These are phyloP conservation scores for Raffaelea albimanens DNA, from an alignment of 2,329 filamentous ascomycete species.

Conservation along the genomic window DNA sequence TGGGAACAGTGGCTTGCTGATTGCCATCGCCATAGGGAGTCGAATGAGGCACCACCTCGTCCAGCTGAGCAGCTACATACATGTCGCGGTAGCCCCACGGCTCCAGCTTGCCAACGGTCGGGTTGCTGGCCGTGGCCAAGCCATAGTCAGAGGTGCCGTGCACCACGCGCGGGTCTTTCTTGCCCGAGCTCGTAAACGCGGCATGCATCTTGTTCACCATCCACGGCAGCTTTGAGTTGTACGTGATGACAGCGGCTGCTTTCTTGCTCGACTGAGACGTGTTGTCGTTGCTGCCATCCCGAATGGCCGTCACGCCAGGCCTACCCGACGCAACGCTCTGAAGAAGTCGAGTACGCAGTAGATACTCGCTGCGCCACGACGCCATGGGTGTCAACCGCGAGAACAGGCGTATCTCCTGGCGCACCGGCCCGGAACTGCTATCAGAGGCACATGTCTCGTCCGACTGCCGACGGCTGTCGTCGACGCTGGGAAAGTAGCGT, in stretches of 20 bases:
- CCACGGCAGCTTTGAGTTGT: slow-evolving; percentile 74
- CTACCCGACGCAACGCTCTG: slow-evolving; percentile 76
- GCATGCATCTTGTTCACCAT: slow-evolving; percentile 74
- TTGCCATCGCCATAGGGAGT: slow-evolving; percentile 69
- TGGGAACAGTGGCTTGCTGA: slow-evolving; percentile 69
- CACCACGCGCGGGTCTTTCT: slow-evolving; percentile 68
- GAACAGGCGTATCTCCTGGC: slow-evolving; percentile 70
- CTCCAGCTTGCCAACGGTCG: slow-evolving; percentile 64
- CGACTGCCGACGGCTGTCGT: slow-evolving; percentile 18
- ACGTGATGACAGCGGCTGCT: slow-evolving; percentile 67
- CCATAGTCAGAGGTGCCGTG: slow-evolving; percentile 76
- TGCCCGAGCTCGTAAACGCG: slow-evolving; percentile 51
- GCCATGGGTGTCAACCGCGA: slow-evolving; percentile 70
- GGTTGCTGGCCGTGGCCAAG: slow-evolving; percentile 72
- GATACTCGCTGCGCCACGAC: slow-evolving; percentile 96
- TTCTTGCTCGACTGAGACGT: slow-evolving; percentile 48
- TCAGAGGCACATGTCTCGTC: neutral
- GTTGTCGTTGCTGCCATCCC: slow-evolving; percentile 38
- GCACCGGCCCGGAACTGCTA: slow-evolving; percentile 37
- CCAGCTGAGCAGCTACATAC: slow-evolving; percentile 65
- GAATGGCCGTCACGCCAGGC: slow-evolving; percentile 44
- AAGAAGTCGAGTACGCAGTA: slow-evolving; percentile 74
- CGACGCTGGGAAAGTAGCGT: slow-evolving; percentile 76
- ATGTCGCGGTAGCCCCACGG: slow-evolving; percentile 74
- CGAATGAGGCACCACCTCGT: slow-evolving; percentile 65